Base-by-base conservation (phyloP, 768 basidiomycete species). In the Mrakia hoshinonis region DNA sequence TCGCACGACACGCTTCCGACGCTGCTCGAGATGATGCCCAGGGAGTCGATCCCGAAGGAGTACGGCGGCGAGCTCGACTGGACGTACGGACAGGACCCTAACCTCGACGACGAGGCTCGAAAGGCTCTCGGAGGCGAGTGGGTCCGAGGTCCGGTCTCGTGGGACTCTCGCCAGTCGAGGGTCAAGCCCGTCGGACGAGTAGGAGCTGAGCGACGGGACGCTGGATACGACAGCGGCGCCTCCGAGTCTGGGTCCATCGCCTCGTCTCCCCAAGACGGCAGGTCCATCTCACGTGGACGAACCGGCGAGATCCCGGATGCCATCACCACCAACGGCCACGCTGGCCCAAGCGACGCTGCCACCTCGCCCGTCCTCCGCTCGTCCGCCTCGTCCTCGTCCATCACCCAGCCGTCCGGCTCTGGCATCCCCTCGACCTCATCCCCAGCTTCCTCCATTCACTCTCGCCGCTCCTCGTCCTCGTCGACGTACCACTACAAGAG, bases 11-110 rank as follows among this genome's bases (percentile, higher is more conserved):
- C 67, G 10, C 49, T 64, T 29, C 55, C 58, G 31, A 60, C 47
- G 4, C 72, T 73, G 20, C 58, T 63, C 26, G 47, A 52, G 18
- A 48, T 49, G 55, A 73, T 73, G 72, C 67, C 72, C 49, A 31
- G 11, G n/a, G 54, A 31, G 18, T 62, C 61, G 54, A 73, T 73
- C 15, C 72, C 72, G 6, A 52, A 36, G 20, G 72, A 73, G 62
- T 73, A 73, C 49, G 72, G 72, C 11, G 72, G 72, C 26, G 67
- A 68, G 38, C 62, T 73, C 22, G 72, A 68, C 11, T 73, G 72
- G 72, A 68, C 58, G 48, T 73, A 73, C 67, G 72, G 72, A 1
- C 48, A 73, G 11, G 51, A 60, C 22, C 72, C 72, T 1, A 51
- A 43, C 31, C 34, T 73, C 38, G 66, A 60, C 39, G 67, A 68